A percentile compares a stretch with the other conserved stretches of the same genome.
These are phyloP conservation scores for Wickerhamomyces canadensis DNA, from an alignment of 805 yeast species.

Conservation along the genomic window DNA sequence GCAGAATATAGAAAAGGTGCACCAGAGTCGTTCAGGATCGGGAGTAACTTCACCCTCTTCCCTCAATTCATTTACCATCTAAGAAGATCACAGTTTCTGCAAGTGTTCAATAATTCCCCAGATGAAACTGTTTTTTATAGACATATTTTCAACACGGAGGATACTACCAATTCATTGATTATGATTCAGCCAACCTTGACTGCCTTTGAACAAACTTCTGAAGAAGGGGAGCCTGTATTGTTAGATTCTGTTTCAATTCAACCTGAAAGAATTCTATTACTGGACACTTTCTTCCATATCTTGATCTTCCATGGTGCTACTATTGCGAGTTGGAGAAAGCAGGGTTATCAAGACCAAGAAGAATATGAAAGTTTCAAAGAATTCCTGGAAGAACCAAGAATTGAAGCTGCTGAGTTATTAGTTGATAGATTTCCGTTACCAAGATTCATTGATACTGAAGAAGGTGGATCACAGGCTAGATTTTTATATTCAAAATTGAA, in stretches of 20 bases:
- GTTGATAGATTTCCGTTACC: slow-evolving; percentile 97
- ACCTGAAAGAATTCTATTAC: slow-evolving; percentile 78
- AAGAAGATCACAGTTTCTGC: slow-evolving; percentile 93
- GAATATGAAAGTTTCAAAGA: slow-evolving; percentile 86
- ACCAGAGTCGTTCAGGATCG: not conserved
- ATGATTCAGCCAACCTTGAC: slow-evolving; percentile 98
- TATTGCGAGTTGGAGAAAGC: slow-evolving; percentile 93
- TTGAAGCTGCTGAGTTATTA: slow-evolving; percentile 87
- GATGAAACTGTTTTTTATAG: slow-evolving; percentile 98
- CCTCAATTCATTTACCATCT: slow-evolving; percentile 96
- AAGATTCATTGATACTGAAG: slow-evolving; percentile 94
- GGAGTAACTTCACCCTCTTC: slow-evolving; percentile 55
- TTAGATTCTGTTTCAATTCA: slow-evolving; percentile 89
- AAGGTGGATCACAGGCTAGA: slow-evolving; percentile 98
- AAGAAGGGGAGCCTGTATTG: slow-evolving; percentile 86
- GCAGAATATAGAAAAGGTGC: slow-evolving; percentile 43
- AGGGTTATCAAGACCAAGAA: slow-evolving; percentile 87
- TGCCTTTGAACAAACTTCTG: slow-evolving; percentile 48
- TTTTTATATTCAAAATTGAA: slow-evolving; percentile 91
- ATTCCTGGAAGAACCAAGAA: slow-evolving; percentile 81
- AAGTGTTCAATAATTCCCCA: slow-evolving; percentile 96
- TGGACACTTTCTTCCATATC: slow-evolving; percentile 96
- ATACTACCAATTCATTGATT: slow-evolving; percentile 84
- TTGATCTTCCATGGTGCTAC: slow-evolving; percentile 93
- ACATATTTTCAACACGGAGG: slow-evolving; percentile 87